phyloP scores from a whole-genome alignment of 148 eudicot species.

The Chenopodium suecicum region DNA sequence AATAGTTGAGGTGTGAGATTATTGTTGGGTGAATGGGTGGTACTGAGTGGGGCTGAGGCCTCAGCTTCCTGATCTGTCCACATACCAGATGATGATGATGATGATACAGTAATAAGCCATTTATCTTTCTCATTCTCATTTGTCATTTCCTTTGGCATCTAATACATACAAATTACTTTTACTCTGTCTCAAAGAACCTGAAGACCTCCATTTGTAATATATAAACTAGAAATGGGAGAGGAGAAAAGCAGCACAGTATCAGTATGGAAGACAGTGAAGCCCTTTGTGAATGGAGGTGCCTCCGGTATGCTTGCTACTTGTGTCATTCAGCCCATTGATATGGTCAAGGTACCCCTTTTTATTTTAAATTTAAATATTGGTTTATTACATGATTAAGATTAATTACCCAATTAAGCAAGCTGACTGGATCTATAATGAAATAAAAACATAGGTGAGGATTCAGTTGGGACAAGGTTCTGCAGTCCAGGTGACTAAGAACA shows the following conservation, averaged over 20 bases:
- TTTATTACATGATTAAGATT: no score
- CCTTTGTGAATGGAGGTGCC: conserved; percentile 83
- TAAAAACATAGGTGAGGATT: conserved; percentile 39
- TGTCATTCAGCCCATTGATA: conserved; percentile 87
- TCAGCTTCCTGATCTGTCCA: no score
- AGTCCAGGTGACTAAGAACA: conserved; percentile 36
- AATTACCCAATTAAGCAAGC: no score
- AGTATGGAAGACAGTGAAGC: conserved; percentile 74
- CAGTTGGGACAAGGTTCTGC: conserved; percentile 66
- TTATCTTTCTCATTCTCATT: not conserved
- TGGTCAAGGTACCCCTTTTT: conserved; percentile 60
- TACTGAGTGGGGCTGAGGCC: no score
- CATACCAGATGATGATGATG: no score
- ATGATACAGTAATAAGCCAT: no score
- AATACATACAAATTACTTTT: no score
- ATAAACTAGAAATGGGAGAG: not conserved
- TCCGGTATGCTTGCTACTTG: conserved; percentile 96
- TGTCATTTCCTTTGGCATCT: not conserved
- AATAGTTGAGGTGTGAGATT: no score
- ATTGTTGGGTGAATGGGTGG: no score
- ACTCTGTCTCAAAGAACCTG: not conserved
- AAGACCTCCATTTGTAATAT: no score
- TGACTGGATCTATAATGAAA: no score
- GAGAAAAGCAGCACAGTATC: conserved; percentile 43
- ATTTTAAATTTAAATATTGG: no score